Evolutionary conservation across 1,284 basidiomycete genomes (phyloP).

Genomic region (Leccinum holopus): DNA sequence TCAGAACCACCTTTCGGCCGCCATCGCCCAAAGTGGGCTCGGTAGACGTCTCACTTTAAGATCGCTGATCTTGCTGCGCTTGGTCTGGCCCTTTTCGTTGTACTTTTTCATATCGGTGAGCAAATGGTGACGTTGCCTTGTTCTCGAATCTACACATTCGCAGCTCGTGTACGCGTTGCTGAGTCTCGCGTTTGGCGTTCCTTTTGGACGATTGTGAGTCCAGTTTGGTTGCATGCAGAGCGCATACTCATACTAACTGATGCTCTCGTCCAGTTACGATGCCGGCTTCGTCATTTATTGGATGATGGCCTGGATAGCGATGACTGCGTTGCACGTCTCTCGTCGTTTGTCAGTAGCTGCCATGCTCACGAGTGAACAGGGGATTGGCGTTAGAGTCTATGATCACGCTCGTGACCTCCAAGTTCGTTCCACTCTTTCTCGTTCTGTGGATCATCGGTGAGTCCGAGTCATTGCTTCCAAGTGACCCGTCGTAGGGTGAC

Average conservation of each 20-base stretch:
- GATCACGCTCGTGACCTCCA: slow-evolving; percentile 53
- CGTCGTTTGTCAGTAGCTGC: background rate
- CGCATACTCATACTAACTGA: slow-evolving; percentile 6
- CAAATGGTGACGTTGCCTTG: background rate
- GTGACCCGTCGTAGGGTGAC: background rate
- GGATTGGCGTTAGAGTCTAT: slow-evolving; percentile 65
- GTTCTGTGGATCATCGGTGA: slow-evolving; percentile 67
- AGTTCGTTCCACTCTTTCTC: slow-evolving; percentile 60
- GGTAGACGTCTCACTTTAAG: slow-evolving; percentile 48
- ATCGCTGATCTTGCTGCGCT: slow-evolving; percentile 57
- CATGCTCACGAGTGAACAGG: slow-evolving; percentile 27
- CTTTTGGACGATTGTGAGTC: slow-evolving; percentile 49
- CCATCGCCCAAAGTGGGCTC: slow-evolving; percentile 44
- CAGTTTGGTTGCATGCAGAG: background rate
- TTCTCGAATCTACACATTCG: slow-evolving; percentile 2
- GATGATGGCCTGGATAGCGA: slow-evolving; percentile 67
- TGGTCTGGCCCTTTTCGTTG: slow-evolving; percentile 50
- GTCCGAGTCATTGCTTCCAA: slow-evolving; percentile 7
- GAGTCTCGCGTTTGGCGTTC: slow-evolving; percentile 63
- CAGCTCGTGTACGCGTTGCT: slow-evolving; percentile 60
- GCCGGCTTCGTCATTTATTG: slow-evolving; percentile 74
- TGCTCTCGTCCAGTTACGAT: slow-evolving; percentile 38
- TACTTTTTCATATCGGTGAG: slow-evolving; percentile 65
- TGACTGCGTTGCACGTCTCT: slow-evolving; percentile 51
- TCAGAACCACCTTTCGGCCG: slow-evolving; percentile 34